A percentile compares a stretch with the other conserved stretches of the same genome.
These are phyloP conservation scores for Acer campestre DNA, from an alignment of 345 rosid genomes.

Conservation along the genomic window DNA sequence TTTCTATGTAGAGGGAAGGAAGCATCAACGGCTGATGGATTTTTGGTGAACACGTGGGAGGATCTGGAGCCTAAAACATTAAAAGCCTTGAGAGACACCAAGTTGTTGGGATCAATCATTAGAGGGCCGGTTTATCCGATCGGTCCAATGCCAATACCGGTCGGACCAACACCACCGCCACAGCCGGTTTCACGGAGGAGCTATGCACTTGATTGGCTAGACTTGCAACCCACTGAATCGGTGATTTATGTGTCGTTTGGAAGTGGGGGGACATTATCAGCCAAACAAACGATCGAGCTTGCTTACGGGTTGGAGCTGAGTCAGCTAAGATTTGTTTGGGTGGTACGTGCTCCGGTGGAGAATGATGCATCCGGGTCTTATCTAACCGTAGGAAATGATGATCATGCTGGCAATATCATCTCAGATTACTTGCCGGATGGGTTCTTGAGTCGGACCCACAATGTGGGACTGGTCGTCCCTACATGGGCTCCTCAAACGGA, in stretches of 20 bases:
- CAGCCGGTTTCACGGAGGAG: background rate
- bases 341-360: slow-evolving; percentile 40
- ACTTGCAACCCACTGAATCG: slow-evolving; percentile 41
- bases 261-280: slow-evolving; percentile 58
- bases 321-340: slow-evolving; percentile 43
- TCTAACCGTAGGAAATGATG: slow-evolving; percentile 15
- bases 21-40: slow-evolving; percentile 43
- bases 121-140: slow-evolving; percentile 46
- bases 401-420: background rate
- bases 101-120: slow-evolving; percentile 12
- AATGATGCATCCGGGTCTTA: slow-evolving; percentile 24
- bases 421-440: slow-evolving; percentile 45
- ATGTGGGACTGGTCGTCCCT: slow-evolving; percentile 44
- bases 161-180: background rate
- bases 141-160: slow-evolving; percentile 44
- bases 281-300: slow-evolving; percentile 49
- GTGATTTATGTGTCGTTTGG: slow-evolving; percentile 68
- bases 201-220: slow-evolving; percentile 48
- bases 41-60: slow-evolving; percentile 67
- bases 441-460: slow-evolving; percentile 40
- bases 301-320: slow-evolving; percentile 43
- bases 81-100: slow-evolving; percentile 34
- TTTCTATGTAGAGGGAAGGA: background rate
- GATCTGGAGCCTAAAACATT: slow-evolving; percentile 46
- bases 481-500: slow-evolving; percentile 68